These are phyloP conservation scores for Canavalia ensiformis DNA, from an alignment of 306 rosid genomes.

Conservation along the genomic window DNA sequence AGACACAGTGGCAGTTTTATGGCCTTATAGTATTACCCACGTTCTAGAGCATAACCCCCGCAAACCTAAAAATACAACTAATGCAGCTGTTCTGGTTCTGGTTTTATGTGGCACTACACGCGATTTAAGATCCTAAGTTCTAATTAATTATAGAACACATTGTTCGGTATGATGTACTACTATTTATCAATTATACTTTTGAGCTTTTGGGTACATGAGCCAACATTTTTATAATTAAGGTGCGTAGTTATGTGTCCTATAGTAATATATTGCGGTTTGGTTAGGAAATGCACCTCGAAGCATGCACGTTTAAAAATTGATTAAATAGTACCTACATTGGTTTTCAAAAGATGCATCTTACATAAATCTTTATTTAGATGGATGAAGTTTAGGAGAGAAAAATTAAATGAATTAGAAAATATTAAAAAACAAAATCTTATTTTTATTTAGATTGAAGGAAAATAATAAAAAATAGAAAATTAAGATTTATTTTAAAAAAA, in stretches of 20 bases:
- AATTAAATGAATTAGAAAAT: too few species aligned
- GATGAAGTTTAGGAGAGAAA: too few species aligned
- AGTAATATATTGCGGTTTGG: slow-evolving; percentile 2
- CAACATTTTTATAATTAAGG: not conserved
- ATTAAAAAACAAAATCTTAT: too few species aligned
- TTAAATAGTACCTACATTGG: not conserved
- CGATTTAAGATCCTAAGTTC: slow-evolving; percentile 48
- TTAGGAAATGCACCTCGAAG: not conserved
- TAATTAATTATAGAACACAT: slow-evolving; percentile 17
- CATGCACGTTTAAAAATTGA: not conserved
- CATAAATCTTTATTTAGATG: not conserved
- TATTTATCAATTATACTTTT: not conserved
- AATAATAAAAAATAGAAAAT: too few species aligned
- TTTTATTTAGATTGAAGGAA: too few species aligned
- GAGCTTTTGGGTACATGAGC: slow-evolving; percentile 8
- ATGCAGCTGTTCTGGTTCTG: slow-evolving; percentile 35
- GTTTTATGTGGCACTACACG: slow-evolving; percentile 45
- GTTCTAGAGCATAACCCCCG: not conserved
- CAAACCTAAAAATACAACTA: not conserved
- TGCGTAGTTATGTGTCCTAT: not conserved
- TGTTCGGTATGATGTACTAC: slow-evolving; percentile 1
- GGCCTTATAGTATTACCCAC: not conserved
- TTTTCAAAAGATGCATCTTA: not conserved
- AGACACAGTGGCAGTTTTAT: not conserved
- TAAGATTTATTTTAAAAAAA: too few species aligned